Conservation (phyloP, 2,329 filamentous ascomycete genomes). For the Penicillium sp. region DNA sequence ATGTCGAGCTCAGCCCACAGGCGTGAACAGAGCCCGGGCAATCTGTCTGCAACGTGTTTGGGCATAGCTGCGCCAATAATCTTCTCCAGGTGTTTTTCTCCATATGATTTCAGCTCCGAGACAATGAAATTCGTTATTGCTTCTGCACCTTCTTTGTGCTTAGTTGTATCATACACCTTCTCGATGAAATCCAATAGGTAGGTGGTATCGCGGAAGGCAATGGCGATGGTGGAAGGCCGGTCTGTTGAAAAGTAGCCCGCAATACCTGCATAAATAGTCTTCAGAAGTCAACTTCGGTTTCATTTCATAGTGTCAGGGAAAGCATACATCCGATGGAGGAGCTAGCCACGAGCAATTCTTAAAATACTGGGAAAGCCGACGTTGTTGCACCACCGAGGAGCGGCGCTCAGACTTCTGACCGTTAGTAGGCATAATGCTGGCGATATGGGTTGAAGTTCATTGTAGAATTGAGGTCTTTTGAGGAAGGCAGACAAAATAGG, state of each 20-base stretch:
- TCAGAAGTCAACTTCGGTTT: constrained; percentile 5
- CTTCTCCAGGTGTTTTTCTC: constrained; percentile 67
- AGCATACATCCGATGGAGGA: constrained; percentile 39
- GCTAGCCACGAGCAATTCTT: constrained; percentile 37
- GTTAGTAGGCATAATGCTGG: background rate
- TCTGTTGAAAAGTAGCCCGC: constrained; percentile 35
- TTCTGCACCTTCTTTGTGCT: constrained; percentile 38
- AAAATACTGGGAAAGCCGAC: constrained; percentile 32
- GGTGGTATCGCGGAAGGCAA: constrained; percentile 71
- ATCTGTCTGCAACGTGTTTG: constrained; percentile 57
- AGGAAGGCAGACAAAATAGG: background rate
- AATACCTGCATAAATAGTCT: constrained; percentile 46
- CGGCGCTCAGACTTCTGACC: constrained; percentile 19
- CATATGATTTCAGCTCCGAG: constrained; percentile 57
- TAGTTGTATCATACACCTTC: constrained; percentile 53
- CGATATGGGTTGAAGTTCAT: background rate
- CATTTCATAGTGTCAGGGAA: background rate
- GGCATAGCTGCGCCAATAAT: constrained; percentile 74
- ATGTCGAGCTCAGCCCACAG: constrained; percentile 77
- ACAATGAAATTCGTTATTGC: constrained; percentile 63
- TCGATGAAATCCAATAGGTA: constrained; percentile 73
- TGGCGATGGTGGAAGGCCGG: constrained; percentile 58
- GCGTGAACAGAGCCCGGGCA: constrained; percentile 65
- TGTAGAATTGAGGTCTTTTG: background rate
- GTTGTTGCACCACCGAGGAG: constrained; percentile 34